Base-by-base conservation (phyloP, 345 rosid species). In the Hibiscus tridactylites region DNA sequence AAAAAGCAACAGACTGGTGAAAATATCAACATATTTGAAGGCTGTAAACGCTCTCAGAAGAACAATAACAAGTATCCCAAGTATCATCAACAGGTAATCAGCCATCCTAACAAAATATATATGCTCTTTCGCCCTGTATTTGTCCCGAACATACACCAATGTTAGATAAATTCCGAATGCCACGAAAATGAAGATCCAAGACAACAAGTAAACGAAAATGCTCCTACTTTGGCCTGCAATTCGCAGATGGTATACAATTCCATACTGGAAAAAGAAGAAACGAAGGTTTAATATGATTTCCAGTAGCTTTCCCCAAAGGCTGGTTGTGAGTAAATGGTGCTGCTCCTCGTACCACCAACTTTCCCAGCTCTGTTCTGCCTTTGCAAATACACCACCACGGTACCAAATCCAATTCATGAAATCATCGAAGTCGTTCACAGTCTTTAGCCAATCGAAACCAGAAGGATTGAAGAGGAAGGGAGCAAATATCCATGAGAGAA, bases 281-380 rank as follows among this genome's bases (percentile, higher is more conserved):
- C 98, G 89, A 12, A 90, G 88, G 76, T 87, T 92, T 61, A 92
- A 80, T 67, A 90, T 83, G 61, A 92, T 78, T 88, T 92, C 98
- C 72, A 87, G 70, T 19, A 87, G 68, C 84, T 77, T 82, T 66
- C 98, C 98, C 86, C 83, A 68, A 28, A 50, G 52, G 28, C 95
- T 92, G 0, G 98, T 88, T 21, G 80, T 85, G 71, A 88, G 81
- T 76, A 92, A 81, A 82, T 92, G 96, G 77, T 84, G 83, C 39
- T 92, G 96, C 73, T 92, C 98, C 75, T 88, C 95, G 0, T 87
- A 83, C 96, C 96, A 92, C 98, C 98, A 92, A 49, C 83, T 81
- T 79, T 92, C 98, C 98, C 98, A 92, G 81, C 96, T 88, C 71
- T 87, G 79, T 37, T 87, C 88, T 0, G 95, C 88, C 67, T 77